A percentile compares a stretch with the other conserved stretches of the same genome.
phyloP scores from a whole-genome alignment of 495 filamentous ascomycete genomes.

The Cryomyces minteri region DNA sequence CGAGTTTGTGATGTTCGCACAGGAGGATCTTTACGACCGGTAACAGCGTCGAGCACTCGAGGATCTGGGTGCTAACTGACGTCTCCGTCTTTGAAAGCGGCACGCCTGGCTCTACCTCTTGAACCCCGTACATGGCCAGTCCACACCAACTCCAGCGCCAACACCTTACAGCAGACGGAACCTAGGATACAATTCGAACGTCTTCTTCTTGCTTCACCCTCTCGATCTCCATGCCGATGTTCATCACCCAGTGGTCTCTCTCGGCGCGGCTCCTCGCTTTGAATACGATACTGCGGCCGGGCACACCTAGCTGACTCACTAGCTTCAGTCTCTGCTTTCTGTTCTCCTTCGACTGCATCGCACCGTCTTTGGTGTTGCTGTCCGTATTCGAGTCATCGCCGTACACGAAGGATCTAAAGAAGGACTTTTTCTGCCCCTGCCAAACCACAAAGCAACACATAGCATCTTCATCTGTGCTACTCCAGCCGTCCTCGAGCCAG shows the following conservation, averaged over 20 bases:
- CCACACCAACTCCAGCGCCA: too few species aligned
- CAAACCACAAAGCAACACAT: constrained; percentile 59
- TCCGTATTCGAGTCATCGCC: constrained; percentile 12
- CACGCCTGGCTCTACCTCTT: too few species aligned
- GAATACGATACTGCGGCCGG: constrained; percentile 51
- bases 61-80: too few species aligned
- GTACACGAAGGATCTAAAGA: constrained; percentile 35
- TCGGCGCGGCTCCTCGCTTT: constrained; percentile 52
- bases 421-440: constrained; percentile 40
- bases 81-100: too few species aligned
- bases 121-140: too few species aligned
- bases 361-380: too few species aligned
- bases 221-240: constrained; percentile 56
- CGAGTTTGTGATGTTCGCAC: too few species aligned
- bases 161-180: too few species aligned
- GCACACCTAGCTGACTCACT: constrained; percentile 32
- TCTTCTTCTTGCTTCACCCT: constrained; percentile 43
- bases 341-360: constrained; percentile 14
- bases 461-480: constrained; percentile 48
- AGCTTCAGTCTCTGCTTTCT: constrained; percentile 9
- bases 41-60: too few species aligned
- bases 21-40: too few species aligned
- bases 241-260: constrained; percentile 60
- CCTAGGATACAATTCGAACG: constrained; percentile 31
- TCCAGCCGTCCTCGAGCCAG: constrained; percentile 47